Base-by-base conservation (phyloP, 2,329 filamentous ascomycete species). In the Trichoderma sp. region DNA sequence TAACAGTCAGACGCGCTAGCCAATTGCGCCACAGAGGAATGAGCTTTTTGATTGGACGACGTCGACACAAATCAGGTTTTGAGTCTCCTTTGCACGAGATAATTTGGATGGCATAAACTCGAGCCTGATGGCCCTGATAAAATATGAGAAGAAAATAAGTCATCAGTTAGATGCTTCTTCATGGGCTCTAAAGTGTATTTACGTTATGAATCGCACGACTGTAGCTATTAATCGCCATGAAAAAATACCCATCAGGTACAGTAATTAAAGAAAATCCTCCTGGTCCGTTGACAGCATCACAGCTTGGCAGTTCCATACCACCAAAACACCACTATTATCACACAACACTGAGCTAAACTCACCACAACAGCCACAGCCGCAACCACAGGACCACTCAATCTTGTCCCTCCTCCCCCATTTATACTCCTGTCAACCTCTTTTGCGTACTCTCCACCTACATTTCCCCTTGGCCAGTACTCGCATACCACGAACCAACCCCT, bases 401-500 rank as follows among this genome's bases (percentile, higher is more conserved):
- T 51, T 30, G 37, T 51, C 5, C 39, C 54, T 28, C 39, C 54
- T 32, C 39, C 60, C n/a, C 11, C 67, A 43, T 43, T 43, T 10
- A 68, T 30, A 28, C 28, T 56, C 24, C 60, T 59, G 13, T 66
- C 32, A 14, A 80, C 79, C 68, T 80, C 72, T 0, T 83, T 79
- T 43, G 76, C 79, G 69, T 85, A 88, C 71, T 81, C 75, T 0
- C 85, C 87, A 1, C 83, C 75, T 0, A 92, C 81, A 74, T 93
- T 92, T 0, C 90, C 90, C 1, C 83, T 77, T 1, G 90, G 90
- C 81, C 83, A 89, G 78, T 92, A 92, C 79, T 92, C 89, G 73
- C 90, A 93, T 28, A 88, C 88, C 0, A 92, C 80, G 77, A 86
- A 91, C 87, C 88, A 91, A 0, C 88, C 88, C 43, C 78, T 79